These are phyloP conservation scores for Fragaria vesca DNA, from an alignment of 306 rosid genomes.

Conservation along the genomic window DNA sequence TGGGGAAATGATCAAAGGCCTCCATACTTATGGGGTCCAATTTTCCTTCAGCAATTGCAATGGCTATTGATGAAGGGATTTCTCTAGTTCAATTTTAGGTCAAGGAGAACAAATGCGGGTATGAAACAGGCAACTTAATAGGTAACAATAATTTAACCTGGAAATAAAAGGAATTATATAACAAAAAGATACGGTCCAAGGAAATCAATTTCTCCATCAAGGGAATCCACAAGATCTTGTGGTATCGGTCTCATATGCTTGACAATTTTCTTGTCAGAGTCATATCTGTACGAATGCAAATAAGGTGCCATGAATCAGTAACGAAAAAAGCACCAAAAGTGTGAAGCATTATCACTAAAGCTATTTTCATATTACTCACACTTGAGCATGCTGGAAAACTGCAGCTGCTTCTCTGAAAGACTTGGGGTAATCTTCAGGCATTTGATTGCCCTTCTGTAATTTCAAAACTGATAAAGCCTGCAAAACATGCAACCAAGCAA, in stretches of 20 bases:
- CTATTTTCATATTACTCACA: conserved; percentile 37
- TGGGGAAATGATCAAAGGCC: conserved; percentile 54
- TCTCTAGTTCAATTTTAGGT: conserved; percentile 53
- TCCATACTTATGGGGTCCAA: conserved; percentile 78
- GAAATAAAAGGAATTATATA: not conserved
- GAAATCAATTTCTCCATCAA: conserved; percentile 62
- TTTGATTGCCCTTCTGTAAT: conserved; percentile 57
- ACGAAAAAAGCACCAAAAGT: not conserved
- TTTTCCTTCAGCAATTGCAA: conserved; percentile 79
- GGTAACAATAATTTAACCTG: not conserved
- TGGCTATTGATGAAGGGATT: conserved; percentile 66
- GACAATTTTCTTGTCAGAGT: conserved; percentile 54
- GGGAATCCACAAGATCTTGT: conserved; percentile 43
- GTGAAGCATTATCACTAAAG: not conserved
- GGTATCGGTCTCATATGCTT: conserved; percentile 75
- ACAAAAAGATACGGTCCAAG: conserved; percentile 91
- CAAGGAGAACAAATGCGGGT: conserved; percentile 38
- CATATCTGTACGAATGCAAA: conserved; percentile 58
- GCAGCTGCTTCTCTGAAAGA: conserved; percentile 77
- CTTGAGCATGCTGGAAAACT: conserved; percentile 85
- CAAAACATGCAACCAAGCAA: conserved; percentile 5
- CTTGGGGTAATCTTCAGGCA: conserved; percentile 75
- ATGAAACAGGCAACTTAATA: not conserved
- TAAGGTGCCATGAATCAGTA: conserved; percentile 20
- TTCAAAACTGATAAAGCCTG: conserved; percentile 84